Evolutionary conservation across 805 yeast genomes (phyloP).

Genomic region (Candida cerambycidarum): DNA sequence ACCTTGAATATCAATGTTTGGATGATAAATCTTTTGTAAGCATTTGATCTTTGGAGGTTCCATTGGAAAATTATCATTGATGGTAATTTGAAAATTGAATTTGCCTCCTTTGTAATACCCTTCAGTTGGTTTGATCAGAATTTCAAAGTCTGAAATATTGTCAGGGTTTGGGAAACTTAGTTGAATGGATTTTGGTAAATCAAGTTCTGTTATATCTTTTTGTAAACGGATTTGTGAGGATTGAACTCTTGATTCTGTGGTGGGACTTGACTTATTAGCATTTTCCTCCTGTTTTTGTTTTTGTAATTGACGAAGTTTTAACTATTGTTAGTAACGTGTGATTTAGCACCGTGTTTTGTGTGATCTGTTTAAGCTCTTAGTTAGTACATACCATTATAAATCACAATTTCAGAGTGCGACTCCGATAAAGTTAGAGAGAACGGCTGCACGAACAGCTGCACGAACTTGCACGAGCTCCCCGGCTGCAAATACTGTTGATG

Average conservation of each 20-base stretch:
- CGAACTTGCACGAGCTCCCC: too few relatives aligned
- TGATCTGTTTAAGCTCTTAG: background rate
- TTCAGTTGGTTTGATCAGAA: constrained; percentile 62
- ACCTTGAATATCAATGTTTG: constrained; percentile 88
- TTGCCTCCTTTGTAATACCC: constrained; percentile 70
- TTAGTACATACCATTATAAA: constrained; percentile 4
- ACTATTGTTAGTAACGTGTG: constrained; percentile 25
- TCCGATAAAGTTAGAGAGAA: too few relatives aligned
- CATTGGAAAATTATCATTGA: constrained; percentile 80
- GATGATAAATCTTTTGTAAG: constrained; percentile 76
- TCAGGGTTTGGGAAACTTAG: constrained; percentile 50
- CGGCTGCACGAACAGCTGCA: too few relatives aligned
- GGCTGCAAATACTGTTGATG: too few relatives aligned
- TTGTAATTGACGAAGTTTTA: constrained; percentile 60
- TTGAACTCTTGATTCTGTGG: constrained; percentile 24
- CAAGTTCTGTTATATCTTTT: constrained; percentile 71
- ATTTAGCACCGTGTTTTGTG: background rate
- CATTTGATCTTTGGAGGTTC: constrained; percentile 88
- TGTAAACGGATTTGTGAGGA: constrained; percentile 76
- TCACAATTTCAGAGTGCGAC: too few relatives aligned
- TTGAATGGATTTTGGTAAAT: constrained; percentile 57
- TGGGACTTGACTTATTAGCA: constrained; percentile 25
- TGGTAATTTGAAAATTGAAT: constrained; percentile 66
- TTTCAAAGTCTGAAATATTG: constrained; percentile 61
- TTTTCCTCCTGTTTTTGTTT: constrained; percentile 54